Evolutionary conservation across 768 basidiomycete genomes (phyloP).

Genomic region (Tulasnella sp.): DNA sequence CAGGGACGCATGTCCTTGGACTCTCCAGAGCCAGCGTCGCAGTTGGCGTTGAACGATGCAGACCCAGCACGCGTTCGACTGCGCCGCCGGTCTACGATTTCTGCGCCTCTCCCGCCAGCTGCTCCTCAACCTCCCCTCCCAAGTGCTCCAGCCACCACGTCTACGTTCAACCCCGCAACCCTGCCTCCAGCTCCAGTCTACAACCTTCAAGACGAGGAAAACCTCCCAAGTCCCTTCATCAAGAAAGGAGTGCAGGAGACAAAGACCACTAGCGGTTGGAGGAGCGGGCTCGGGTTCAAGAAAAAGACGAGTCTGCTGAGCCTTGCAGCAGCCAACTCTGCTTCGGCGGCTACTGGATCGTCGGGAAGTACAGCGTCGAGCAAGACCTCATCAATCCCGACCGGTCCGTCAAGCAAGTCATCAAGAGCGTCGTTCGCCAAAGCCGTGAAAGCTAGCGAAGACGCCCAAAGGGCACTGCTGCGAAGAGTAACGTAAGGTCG

Average conservation of each 20-base stretch:
- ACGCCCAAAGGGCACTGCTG: conserved; percentile 36
- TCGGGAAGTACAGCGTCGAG: background rate
- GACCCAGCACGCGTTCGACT: background rate
- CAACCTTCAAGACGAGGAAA: conserved; percentile 70
- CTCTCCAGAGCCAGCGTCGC: conserved; percentile 8
- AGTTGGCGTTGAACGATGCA: background rate
- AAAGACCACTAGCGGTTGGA: conserved; percentile 23
- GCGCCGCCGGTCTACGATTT: conserved; percentile 12
- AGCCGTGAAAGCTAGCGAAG: conserved; percentile 45
- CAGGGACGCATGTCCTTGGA: background rate
- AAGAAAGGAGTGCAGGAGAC: conserved; percentile 36
- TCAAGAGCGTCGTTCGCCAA: conserved; percentile 41
- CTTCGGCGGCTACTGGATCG: background rate
- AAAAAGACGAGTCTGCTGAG: conserved; percentile 15
- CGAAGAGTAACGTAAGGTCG: background rate
- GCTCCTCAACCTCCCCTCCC: background rate
- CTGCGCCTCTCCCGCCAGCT: background rate
- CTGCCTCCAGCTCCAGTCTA: conserved; percentile 42
- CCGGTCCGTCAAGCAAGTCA: conserved; percentile 15
- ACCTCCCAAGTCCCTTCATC: conserved; percentile 76
- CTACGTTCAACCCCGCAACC: conserved; percentile 7
- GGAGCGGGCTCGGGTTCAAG: conserved; percentile 21
- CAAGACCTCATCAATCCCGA: background rate
- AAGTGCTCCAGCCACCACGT: background rate
- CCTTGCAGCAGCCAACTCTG: conserved; percentile 16